Evolutionary conservation across 768 basidiomycete genomes (phyloP).

Genomic region (Podaxis pistillaris): DNA sequence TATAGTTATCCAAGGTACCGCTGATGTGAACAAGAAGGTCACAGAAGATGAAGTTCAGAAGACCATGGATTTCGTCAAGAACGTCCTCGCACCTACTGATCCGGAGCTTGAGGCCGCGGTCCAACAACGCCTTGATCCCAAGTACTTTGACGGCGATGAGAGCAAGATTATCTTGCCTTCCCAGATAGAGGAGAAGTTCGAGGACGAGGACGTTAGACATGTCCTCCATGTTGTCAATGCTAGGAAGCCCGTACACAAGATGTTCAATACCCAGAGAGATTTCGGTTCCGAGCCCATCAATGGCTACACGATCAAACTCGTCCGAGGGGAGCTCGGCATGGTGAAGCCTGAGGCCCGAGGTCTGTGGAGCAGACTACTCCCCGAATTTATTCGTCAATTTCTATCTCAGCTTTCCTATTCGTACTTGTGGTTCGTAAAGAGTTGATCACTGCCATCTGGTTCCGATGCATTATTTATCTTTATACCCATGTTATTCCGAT

Average conservation of each 20-base stretch:
- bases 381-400: no score
- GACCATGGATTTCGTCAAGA: slow-evolving; percentile 23
- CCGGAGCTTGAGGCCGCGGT: slow-evolving; percentile 24
- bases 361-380: no score
- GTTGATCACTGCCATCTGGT: no score
- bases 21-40: slow-evolving; percentile 24
- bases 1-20: slow-evolving; percentile 25
- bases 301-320: slow-evolving; percentile 20
- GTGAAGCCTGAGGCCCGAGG: slow-evolving; percentile 4
- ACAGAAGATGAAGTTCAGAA: slow-evolving; percentile 20
- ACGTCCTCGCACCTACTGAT: slow-evolving; percentile 24
- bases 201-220: slow-evolving; percentile 28
- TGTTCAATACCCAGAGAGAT: slow-evolving; percentile 11
- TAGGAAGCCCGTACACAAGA: slow-evolving; percentile 34
- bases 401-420: no score
- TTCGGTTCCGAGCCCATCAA: slow-evolving; percentile 15
- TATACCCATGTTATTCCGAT: no score
- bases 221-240: slow-evolving; percentile 45
- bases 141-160: slow-evolving; percentile 21
- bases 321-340: slow-evolving; percentile 22
- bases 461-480: no score
- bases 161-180: slow-evolving; percentile 20
- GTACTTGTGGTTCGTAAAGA: no score
- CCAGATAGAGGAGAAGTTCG: slow-evolving; percentile 21
- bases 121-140: slow-evolving; percentile 20